Evolutionary conservation across 2,329 filamentous ascomycete genomes (phyloP), one percentile per base, ranked within the genome.

Genomic region (Fusarium denticulatum): DNA sequence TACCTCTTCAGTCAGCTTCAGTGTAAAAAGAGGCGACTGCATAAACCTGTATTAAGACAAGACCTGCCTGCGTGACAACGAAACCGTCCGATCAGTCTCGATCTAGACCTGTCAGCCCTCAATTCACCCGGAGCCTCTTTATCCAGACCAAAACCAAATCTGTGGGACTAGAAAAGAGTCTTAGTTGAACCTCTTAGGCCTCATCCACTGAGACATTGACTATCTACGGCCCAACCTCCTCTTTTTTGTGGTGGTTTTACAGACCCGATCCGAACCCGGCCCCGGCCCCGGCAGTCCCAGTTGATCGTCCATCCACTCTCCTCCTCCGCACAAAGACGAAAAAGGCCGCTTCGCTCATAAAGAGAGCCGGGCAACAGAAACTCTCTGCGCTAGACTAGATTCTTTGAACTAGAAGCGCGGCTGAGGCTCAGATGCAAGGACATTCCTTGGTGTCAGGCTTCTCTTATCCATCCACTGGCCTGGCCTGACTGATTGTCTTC

Each of bases 251-350:
- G 45, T 67, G 9, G 49, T 16, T 52, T 30, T n/a, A 45, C 56
- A 72, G 74, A 65, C 75, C 60, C 61, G 74, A 64, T 74, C 75
- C 67, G 75, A 76, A 61, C 65, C 74, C 75, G 75, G 75, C 49
- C 71, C 73, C 75, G 73, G 75, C 64, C 65, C 73, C 75, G 75
- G 69, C 64, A 68, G 57, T 66, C 70, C 61, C 30, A 60, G 49
- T 47, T 47, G 49, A 45, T 49, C 57, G 18, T 60, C 39, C 42
- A 53, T 72, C 63, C 71, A 67, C 65, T 67, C 53, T 57, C 47
- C 30, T 64, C 47, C 69, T 71, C 57, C 71, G 58, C 66, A 72
- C 45, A 11, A 55, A 69, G 46, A 63, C 52, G 30, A 67, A 62
- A 70, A 73, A 56, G 66, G 53, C 52, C 67, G 71, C 62, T 71